A percentile compares a stretch with the other conserved stretches of the same genome.
phyloP scores from a whole-genome alignment of 2,329 filamentous ascomycete species.

The Calonectria naviculata region DNA sequence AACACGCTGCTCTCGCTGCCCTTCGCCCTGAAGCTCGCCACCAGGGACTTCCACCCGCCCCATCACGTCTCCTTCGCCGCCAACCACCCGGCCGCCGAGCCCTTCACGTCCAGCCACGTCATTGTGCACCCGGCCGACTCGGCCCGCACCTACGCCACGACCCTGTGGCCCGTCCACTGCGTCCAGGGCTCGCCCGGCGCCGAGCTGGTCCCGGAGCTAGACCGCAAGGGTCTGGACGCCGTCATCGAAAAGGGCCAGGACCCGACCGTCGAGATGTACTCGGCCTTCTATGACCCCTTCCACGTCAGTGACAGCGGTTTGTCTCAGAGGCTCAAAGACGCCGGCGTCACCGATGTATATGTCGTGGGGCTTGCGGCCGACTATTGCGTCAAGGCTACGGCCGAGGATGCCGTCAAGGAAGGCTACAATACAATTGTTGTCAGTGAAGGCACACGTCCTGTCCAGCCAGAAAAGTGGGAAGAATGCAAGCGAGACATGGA shows the following conservation, averaged over 20 bases:
- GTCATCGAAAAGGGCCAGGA: constrained; percentile 84
- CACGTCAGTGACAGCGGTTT: constrained; percentile 73
- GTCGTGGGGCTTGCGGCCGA: constrained; percentile 89
- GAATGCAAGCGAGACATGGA: constrained; percentile 64
- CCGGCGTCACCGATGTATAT: constrained; percentile 80
- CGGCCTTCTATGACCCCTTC: constrained; percentile 88
- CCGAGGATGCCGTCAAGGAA: constrained; percentile 78
- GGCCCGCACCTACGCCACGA: constrained; percentile 70
- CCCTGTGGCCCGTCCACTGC: constrained; percentile 93
- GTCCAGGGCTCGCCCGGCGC: constrained; percentile 80
- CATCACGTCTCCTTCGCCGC: constrained; percentile 89
- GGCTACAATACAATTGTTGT: constrained; percentile 84
- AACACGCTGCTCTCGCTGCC: constrained; percentile 80
- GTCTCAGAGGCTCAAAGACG: constrained; percentile 63
- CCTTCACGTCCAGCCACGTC: constrained; percentile 73
- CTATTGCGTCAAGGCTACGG: constrained; percentile 88
- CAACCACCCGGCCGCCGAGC: constrained; percentile 76
- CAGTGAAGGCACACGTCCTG: constrained; percentile 80
- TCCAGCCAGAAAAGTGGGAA: constrained; percentile 72
- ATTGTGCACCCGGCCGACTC: constrained; percentile 76
- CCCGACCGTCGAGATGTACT: constrained; percentile 89
- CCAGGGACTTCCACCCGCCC: constrained; percentile 90
- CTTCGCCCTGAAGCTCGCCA: constrained; percentile 82
- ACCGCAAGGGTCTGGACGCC: constrained; percentile 67
- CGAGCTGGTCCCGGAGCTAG: constrained; percentile 78